Evolutionary conservation across 495 filamentous ascomycete species (phyloP), one percentile per base, ranked within the genome.

Genomic region (Aspergillus saccharolyticus): DNA sequence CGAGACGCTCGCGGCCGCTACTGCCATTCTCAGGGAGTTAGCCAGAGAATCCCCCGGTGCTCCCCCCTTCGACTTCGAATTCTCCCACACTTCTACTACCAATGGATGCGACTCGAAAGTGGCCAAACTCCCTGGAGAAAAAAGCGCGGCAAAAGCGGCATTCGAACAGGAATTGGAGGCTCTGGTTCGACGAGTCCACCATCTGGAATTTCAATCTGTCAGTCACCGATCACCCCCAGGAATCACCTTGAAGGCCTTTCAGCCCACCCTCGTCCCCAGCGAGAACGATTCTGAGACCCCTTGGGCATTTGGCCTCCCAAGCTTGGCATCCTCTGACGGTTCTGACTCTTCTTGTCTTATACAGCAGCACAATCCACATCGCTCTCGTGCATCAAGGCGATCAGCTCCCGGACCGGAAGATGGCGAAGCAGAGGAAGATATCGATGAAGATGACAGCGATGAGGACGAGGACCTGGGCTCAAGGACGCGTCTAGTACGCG

Each of bases 121-220:
- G 54, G 66, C 85, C 59, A 76, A 74, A 53, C 70, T 91, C 5
- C 89, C 89, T n/a, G 89, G 89, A 57, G 75, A 77, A 33, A 67
- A 79, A 39, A 84, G 73, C 58, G 63, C 79, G 54, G 80, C 84
- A 48, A 93, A 93, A 73, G 72, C 75, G 57, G 77, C 78, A 46
- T 80, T 93, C 48, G 88, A 91, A 70, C 75, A 75, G 55, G 89
- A 90, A 66, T 79, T 93, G 50, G 80, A 83, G 53, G 82, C 85
- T 53, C 78, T 93, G 55, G 78, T 83, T 51, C 75, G 81, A 55
- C 76, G 89, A 46, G 77, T 93, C 52, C 83, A 87, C 61, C 80
- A 80, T 56, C 78, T 93, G 54, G 87, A 91, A 74, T 78, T 76
- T 59, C 81, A 83, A 73, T 82, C 84, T 66, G 80, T 79, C 79